Evolutionary conservation across 495 filamentous ascomycete species (phyloP), one percentile per base, ranked within the genome.

Genomic region (Penicillium desertorum): DNA sequence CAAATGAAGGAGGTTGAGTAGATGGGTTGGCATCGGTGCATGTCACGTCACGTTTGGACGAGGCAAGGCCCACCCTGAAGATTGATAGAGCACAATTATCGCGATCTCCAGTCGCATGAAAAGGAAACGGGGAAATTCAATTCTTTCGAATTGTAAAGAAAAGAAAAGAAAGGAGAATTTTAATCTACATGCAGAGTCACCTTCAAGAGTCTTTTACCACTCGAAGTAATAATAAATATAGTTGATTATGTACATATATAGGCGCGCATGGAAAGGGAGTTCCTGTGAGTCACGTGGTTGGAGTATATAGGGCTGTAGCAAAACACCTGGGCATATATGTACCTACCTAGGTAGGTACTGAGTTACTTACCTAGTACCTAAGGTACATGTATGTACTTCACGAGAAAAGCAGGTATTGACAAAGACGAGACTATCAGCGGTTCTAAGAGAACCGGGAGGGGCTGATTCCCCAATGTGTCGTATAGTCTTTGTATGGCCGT

Each of bases 41-140:
- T 59, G 52, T 62, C 62, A 65, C 63, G 62, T 65, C 59, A 65
- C 56, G 59, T 56, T 46, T 42, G 44, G 45, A 36, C 47, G 36
- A 43, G 32, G 42, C 45, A 41, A 49, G 63, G 57, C 60, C 63
- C 63, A 62, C 63, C 45, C 30, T 34, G 4, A 10, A 44, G 57
- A 42, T 29, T 50, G 56, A 62, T 64, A 56, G 56, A 56, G 60
- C 50, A 45, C 17, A 22, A 44, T 22, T 41, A 27, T 44, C 7
- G 8, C 11, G 29, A 30, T 22, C 36, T 37, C n/a, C 36, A 17
- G 36, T 39, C 36, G 16, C 36, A 39, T n/a, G 16, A 16, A n/a
- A 14, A 16, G 22, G 0, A 39, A 7, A 11, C n/a, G 36, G 16
- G n/a, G 34, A n/a, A n/a, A 0, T 39, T 39, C 5, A n/a, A 39